A percentile compares a stretch with the other conserved stretches of the same genome.
These are phyloP conservation scores for Hymenoscyphus linearis DNA, from an alignment of 2,329 filamentous ascomycete species.

Conservation along the genomic window DNA sequence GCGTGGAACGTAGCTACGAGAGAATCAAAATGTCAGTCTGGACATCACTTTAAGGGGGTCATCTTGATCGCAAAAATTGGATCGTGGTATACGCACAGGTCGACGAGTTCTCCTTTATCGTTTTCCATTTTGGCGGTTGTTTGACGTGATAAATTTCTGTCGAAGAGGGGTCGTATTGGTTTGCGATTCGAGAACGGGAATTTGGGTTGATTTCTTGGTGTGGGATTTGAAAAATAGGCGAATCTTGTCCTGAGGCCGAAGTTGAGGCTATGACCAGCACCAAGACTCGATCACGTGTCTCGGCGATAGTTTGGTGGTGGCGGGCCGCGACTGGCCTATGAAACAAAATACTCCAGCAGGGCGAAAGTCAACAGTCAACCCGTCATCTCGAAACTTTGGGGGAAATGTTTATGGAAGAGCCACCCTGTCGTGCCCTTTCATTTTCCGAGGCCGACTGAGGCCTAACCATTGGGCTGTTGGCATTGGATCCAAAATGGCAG, in stretches of 20 bases:
- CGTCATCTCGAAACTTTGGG: neutral
- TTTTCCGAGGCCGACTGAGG: slow-evolving; percentile 18
- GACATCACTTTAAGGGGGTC: slow-evolving; percentile 6
- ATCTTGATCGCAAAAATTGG: neutral
- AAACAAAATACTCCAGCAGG: neutral
- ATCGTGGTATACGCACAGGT: slow-evolving; percentile 66
- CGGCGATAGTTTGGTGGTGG: slow-evolving; percentile 4
- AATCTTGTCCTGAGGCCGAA: neutral
- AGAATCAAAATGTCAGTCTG: slow-evolving; percentile 13
- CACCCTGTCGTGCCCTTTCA: slow-evolving; percentile 24
- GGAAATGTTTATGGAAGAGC: slow-evolving; percentile 10
- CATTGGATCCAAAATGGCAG: slow-evolving; percentile 33
- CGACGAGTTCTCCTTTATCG: slow-evolving; percentile 99
- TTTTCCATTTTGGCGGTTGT: slow-evolving; percentile 84
- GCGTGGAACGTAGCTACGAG: slow-evolving; percentile 84
- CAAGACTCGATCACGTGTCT: neutral
- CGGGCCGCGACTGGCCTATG: neutral
- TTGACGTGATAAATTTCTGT: slow-evolving; percentile 23
- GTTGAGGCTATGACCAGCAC: neutral
- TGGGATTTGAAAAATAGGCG: neutral
- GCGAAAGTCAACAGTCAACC: neutral
- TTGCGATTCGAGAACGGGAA: slow-evolving; percentile 3
- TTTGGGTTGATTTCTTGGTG: slow-evolving; percentile 5
- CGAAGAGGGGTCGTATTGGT: slow-evolving; percentile 8
- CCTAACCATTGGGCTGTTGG: slow-evolving; percentile 16